phyloP scores from a whole-genome alignment of 129 eudicot species.

The Tagetes erecta region DNA sequence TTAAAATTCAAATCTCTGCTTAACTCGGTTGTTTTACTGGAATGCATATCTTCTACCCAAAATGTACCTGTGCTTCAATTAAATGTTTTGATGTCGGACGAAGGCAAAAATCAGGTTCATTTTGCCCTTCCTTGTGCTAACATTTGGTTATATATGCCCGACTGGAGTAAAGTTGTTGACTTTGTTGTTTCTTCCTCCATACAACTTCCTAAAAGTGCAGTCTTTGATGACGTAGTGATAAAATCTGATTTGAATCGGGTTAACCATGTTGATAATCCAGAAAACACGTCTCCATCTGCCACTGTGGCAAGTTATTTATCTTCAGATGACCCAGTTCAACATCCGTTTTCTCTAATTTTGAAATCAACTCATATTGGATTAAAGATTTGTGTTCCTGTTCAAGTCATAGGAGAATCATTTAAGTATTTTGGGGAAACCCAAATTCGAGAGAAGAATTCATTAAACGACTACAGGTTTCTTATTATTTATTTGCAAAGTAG shows the following conservation, averaged over 20 bases:
- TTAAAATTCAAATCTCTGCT: slow-evolving; percentile 50
- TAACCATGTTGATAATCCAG: slow-evolving; percentile 37
- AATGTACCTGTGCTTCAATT: slow-evolving; percentile 48
- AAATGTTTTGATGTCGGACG: slow-evolving; percentile 29
- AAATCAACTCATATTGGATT: slow-evolving; percentile 59
- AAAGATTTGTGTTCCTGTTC: slow-evolving; percentile 58
- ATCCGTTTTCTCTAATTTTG: slow-evolving; percentile 30
- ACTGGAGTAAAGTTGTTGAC: slow-evolving; percentile 69
- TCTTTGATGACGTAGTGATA: slow-evolving; percentile 20
- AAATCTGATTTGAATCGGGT: slow-evolving; percentile 25
- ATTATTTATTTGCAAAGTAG: slow-evolving; percentile 49
- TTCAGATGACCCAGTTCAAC: slow-evolving; percentile 29
- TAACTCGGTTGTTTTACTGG: slow-evolving; percentile 56
- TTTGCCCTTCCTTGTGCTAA: slow-evolving; percentile 62
- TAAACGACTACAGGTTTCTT: slow-evolving; percentile 43
- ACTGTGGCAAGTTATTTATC: slow-evolving; percentile 31
- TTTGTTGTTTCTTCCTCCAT: slow-evolving; percentile 26
- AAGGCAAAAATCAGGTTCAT: slow-evolving; percentile 42
- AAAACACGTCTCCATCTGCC: slow-evolving; percentile 30
- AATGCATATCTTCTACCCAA: slow-evolving; percentile 49
- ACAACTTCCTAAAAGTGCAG: slow-evolving; percentile 26
- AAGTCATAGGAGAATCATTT: slow-evolving; percentile 43
- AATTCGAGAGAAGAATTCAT: slow-evolving; percentile 31
- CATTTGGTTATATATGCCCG: slow-evolving; percentile 65
- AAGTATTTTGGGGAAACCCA: slow-evolving; percentile 34